Conservation (phyloP, 306 rosid genomes). For the Vigna reflexopilosa region DNA sequence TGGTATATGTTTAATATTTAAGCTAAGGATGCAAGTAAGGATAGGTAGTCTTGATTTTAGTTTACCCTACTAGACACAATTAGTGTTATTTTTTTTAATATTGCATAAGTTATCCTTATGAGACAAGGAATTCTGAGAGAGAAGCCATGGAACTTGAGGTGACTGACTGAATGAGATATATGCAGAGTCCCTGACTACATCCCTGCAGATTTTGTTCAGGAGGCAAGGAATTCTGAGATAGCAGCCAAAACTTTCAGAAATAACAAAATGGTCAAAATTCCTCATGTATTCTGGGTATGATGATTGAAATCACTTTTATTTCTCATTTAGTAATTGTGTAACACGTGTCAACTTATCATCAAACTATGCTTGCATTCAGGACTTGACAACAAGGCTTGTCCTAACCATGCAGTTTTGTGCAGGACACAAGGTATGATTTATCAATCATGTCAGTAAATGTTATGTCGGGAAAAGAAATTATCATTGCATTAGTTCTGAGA, state of each 20-base stretch:
- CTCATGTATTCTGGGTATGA: constrained; percentile 88
- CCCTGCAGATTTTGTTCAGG: constrained; percentile 80
- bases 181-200: constrained; percentile 24
- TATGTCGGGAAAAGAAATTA: background rate
- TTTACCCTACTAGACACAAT: constrained; percentile 29
- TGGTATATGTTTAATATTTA: constrained; percentile 30
- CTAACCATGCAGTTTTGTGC: constrained; percentile 79
- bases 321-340: constrained; percentile 6
- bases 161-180: constrained; percentile 32
- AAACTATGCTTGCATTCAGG: constrained; percentile 59
- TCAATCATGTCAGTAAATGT: constrained; percentile 32
- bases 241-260: constrained; percentile 70
- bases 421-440: constrained; percentile 71
- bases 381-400: constrained; percentile 75
- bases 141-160: constrained; percentile 13
- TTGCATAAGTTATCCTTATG: constrained; percentile 25
- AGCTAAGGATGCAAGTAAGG: background rate
- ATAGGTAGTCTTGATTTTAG: constrained; percentile 16
- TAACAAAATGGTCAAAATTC: constrained; percentile 72
- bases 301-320: constrained; percentile 26
- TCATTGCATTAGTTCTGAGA: background rate
- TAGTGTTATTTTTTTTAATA: background rate
- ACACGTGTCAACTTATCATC: constrained; percentile 37
- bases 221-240: constrained; percentile 88
- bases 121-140: constrained; percentile 1